A percentile compares a stretch with the other conserved stretches of the same genome.
Evolutionary conservation across 805 yeast genomes (phyloP).

Genomic region (Spathaspora boniae): DNA sequence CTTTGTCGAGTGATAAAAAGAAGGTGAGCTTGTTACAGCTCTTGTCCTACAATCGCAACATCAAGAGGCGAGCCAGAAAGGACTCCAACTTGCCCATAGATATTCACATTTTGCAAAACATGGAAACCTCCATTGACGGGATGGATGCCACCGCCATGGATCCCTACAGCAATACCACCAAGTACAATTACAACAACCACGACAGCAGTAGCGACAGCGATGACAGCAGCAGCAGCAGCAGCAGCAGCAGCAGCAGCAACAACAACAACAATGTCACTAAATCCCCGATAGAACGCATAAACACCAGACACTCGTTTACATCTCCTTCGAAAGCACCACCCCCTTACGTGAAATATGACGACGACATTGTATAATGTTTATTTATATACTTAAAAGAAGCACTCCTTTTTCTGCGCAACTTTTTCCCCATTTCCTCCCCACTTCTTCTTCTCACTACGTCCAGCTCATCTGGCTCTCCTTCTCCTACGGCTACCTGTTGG

Average conservation of each 20-base stretch:
- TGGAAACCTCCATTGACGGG: conserved; percentile 14
- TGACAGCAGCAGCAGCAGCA: neutral
- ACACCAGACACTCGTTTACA: neutral
- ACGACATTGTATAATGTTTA: neutral
- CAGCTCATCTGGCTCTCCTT: neutral
- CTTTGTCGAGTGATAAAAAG: too few relatives aligned
- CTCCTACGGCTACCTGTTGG: conserved; percentile 18
- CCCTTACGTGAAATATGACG: neutral
- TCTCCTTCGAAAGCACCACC: neutral
- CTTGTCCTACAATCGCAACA: conserved; percentile 5
- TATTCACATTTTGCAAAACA: conserved; percentile 12
- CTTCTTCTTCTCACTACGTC: neutral
- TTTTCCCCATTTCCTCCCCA: neutral
- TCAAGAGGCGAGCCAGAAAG: conserved; percentile 45
- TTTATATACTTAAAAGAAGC: neutral
- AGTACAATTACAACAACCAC: conserved; percentile 1
- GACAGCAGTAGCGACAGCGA: conserved; percentile 1
- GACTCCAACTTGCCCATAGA: conserved; percentile 52
- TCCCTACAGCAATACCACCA: neutral
- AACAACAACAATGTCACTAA: too few relatives aligned
- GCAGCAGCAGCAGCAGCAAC: neutral
- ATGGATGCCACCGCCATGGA: conserved; percentile 2
- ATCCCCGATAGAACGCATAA: neutral
- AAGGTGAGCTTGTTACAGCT: too few relatives aligned
- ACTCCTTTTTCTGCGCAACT: neutral